These are phyloP conservation scores for Xylariaceae sp. DNA, from an alignment of 2,329 filamentous ascomycete species.

Conservation along the genomic window DNA sequence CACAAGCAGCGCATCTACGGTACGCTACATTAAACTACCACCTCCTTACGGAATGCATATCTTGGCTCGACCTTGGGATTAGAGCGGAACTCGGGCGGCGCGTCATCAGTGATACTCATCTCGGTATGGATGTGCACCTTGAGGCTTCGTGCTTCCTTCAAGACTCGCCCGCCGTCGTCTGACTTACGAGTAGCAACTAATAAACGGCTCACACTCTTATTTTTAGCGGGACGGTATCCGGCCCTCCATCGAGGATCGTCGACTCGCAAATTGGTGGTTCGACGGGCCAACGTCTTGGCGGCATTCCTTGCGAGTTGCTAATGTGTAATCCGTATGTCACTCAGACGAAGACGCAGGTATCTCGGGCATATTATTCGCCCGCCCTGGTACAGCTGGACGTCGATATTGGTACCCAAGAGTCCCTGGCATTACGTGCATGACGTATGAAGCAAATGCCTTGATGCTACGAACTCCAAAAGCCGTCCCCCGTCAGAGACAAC, in stretches of 20 bases:
- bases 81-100: conserved; percentile 13
- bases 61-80: conserved; percentile 14
- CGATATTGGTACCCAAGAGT: background rate
- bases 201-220: background rate
- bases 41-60: background rate
- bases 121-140: background rate
- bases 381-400: background rate
- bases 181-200: background rate
- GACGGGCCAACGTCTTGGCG: background rate
- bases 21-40: background rate
- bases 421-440: background rate
- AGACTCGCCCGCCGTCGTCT: conserved; percentile 5
- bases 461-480: background rate
- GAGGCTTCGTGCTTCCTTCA: background rate
- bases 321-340: background rate
- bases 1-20: conserved; percentile 5
- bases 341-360: background rate
- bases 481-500: background rate
- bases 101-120: conserved; percentile 13
- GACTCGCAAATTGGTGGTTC: background rate
- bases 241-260: background rate
- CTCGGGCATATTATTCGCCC: background rate
- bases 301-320: background rate
- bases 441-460: background rate
- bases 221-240: background rate